These are phyloP conservation scores for Hypoxylon sp. DNA, from an alignment of 2,329 filamentous ascomycete species.

Conservation along the genomic window DNA sequence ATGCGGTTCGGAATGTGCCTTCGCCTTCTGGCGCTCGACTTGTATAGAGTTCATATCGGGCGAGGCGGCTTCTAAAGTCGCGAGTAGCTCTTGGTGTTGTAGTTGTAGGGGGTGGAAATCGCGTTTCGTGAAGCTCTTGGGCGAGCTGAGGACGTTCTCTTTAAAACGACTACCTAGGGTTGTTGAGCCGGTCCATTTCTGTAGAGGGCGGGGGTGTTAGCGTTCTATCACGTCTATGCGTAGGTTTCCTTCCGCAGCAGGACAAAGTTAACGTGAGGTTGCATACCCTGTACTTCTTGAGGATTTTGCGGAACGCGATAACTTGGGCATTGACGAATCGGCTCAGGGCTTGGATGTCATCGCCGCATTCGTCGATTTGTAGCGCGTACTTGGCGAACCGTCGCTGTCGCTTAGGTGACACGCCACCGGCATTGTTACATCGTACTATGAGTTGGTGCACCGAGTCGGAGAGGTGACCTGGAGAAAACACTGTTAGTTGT, in stretches of 20 bases:
- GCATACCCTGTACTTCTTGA: constrained; percentile 84
- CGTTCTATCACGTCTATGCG: constrained; percentile 3
- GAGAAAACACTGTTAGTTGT: constrained; percentile 43
- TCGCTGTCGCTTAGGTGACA: constrained; percentile 64
- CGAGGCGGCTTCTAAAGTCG: constrained; percentile 62
- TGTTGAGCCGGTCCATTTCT: constrained; percentile 86
- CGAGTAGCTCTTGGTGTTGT: constrained; percentile 66
- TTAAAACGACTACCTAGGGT: constrained; percentile 76
- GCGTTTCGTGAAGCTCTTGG: constrained; percentile 79
- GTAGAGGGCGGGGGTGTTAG: constrained; percentile 43
- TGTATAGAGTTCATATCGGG: constrained; percentile 51
- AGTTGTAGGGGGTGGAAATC: constrained; percentile 70
- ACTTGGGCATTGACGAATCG: constrained; percentile 82
- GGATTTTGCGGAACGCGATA: constrained; percentile 83
- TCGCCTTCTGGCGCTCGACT: constrained; percentile 28
- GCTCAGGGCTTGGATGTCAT: constrained; percentile 78
- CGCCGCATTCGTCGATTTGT: constrained; percentile 70
- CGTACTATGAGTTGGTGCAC: constrained; percentile 65
- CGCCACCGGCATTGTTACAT: constrained; percentile 56
- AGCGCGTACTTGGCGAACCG: constrained; percentile 69
- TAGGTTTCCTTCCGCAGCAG: constrained; percentile 28
- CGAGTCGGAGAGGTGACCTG: constrained; percentile 65
- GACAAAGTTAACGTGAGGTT: constrained; percentile 22
- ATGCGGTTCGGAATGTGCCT: constrained; percentile 31
- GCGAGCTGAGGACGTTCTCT: constrained; percentile 73